Evolutionary conservation across 306 rosid genomes (phyloP).

Genomic region (Trichosanthes cucumerina): DNA sequence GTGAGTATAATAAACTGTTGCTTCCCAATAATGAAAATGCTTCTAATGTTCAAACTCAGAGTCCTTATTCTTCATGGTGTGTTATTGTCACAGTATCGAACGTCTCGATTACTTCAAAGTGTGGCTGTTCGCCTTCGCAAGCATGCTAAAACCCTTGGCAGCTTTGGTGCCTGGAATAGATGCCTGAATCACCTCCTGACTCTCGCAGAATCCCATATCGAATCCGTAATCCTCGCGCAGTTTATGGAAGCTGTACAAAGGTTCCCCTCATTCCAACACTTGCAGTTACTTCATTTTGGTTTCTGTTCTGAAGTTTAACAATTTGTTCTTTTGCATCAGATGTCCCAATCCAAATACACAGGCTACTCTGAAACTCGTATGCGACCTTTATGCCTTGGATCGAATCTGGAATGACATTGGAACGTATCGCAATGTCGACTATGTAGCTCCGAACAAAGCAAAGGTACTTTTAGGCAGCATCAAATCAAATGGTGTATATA

Average conservation of each 20-base stretch:
- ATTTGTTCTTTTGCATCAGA: constrained; percentile 27
- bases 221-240: constrained; percentile 78
- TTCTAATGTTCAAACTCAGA: not conserved
- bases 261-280: constrained; percentile 28
- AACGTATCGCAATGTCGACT: constrained; percentile 94
- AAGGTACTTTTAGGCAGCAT: constrained; percentile 39
- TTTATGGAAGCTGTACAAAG: constrained; percentile 79
- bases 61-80: constrained; percentile 1
- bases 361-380: constrained; percentile 75
- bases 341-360: constrained; percentile 66
- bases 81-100: constrained; percentile 63
- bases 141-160: constrained; percentile 79
- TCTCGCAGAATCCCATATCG: constrained; percentile 90
- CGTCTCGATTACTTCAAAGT: constrained; percentile 90
- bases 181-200: constrained; percentile 95
- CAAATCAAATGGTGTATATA: not conserved
- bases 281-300: constrained; percentile 2
- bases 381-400: constrained; percentile 95
- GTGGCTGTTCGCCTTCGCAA: constrained; percentile 70
- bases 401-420: constrained; percentile 96
- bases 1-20: constrained; percentile 42
- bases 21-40: not conserved
- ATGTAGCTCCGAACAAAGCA: constrained; percentile 95
- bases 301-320: constrained; percentile 17
- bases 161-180: constrained; percentile 94